Base-by-base conservation (phyloP, 345 rosid species). In the Citrus maxima region DNA sequence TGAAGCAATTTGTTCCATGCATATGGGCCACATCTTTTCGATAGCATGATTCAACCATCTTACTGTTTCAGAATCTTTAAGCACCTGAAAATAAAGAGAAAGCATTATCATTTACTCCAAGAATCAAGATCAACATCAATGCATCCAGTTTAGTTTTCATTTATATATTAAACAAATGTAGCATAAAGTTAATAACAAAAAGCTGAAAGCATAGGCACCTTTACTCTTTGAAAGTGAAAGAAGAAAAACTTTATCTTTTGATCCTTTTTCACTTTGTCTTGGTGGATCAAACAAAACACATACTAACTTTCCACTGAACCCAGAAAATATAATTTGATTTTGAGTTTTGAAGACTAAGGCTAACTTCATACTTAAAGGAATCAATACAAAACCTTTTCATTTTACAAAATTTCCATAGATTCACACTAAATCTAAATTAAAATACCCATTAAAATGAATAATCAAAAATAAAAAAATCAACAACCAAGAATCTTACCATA, bases 1-100 rank as follows among this genome's bases (percentile, higher is more conserved):
- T 4, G 99, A 94, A 38, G 89, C 88, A 76, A 96, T 93, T 75
- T 89, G 92, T 81, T 96, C 98, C 94, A 96, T 85, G 79, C 98
- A 94, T 42, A 96, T 79, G 4, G 98, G 98, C 99, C 99, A 96
- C 68, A 94, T 87, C 88, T 90, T 91, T 85, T 93, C 97, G 9
- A 90, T 80, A 6, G 95, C 92, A 79, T 96, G 86, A 81, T 96
- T 96, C 87, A 96, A 75, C 99, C 99, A 96, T 67, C 98, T 81
- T 1, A 93, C 95, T 0, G 97, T 87, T 84, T 96, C 98, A 24
- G 98, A 94, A 84, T 96, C 98, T 35, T 90, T 79, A 13, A 96
- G 86, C 35, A 92, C 93, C 99, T 95, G 77, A 62, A 67, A 55
- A 25, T 76, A 80, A 71, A 76, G 58, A 72, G 69, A 73, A 73